Evolutionary conservation across 2,329 filamentous ascomycete species (phyloP).

Genomic region (Fusarium xylarioides): DNA sequence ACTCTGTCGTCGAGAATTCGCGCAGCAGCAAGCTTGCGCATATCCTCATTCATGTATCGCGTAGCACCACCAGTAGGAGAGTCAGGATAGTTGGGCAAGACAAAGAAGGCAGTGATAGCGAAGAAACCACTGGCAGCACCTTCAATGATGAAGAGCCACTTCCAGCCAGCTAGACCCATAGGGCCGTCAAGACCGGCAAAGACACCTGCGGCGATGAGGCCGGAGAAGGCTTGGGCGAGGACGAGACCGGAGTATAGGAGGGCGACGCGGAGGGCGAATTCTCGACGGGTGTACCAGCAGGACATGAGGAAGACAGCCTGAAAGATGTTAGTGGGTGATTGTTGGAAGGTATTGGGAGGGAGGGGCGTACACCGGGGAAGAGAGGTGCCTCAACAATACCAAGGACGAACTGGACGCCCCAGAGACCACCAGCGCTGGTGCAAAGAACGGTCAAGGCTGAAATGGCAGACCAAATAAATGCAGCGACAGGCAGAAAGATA

Average conservation of each 20-base stretch:
- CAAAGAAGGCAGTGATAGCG: constrained; percentile 33
- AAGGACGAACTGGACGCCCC: constrained; percentile 27
- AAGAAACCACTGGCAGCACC: constrained; percentile 52
- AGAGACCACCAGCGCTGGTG: constrained; percentile 19
- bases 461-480: constrained; percentile 24
- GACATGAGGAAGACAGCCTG: constrained; percentile 48
- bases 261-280: constrained; percentile 67
- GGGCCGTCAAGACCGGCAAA: constrained; percentile 51
- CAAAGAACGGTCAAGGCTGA: constrained; percentile 25
- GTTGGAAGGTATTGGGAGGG: accelerated
- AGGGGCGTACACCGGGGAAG: constrained; percentile 25
- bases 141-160: constrained; percentile 74
- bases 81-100: constrained; percentile 35
- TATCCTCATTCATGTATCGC: constrained; percentile 28
- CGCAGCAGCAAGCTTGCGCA: constrained; percentile 27
- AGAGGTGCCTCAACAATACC: constrained; percentile 29
- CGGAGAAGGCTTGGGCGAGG: constrained; percentile 72
- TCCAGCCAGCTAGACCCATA: constrained; percentile 66
- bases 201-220: constrained; percentile 67
- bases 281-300: constrained; percentile 72
- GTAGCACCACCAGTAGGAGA: constrained; percentile 13
- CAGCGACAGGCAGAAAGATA: constrained; percentile 14
- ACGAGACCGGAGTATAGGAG: constrained; percentile 66
- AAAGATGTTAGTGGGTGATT: accelerated
- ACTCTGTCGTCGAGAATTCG: constrained; percentile 29